Evolutionary conservation across 305 asterid species (phyloP), one percentile per base, ranked within the genome.

Genomic region (Euphrasia arctica): DNA sequence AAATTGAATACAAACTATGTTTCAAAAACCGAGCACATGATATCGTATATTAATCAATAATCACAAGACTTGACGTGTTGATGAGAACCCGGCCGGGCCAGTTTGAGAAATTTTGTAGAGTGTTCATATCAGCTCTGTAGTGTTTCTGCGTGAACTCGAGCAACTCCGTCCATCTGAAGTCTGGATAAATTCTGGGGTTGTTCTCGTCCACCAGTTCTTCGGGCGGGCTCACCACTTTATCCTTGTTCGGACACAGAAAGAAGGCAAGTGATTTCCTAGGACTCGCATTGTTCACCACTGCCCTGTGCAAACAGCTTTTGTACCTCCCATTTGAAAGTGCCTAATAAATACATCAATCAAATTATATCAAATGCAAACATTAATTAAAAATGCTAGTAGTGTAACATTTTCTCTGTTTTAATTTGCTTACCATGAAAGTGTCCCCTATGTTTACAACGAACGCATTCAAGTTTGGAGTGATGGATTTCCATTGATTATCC

Each of bases 371-470:
- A 31, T 2, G 7, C 2, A 0, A 60, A 60, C 9, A 10, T 42
- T 22, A 10, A 12, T 18, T 18, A 18, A 18, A 18, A 18, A 18
- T 18, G 22, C 22, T 12, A 15, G 15, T 25, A 25, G 27, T 25
- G 27, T 25, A 25, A 25, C 27, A 25, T 25, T 25, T 25, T 25
- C 27, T 25, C 27, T 25, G 27, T 25, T 25, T 25, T 25, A 25
- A 4, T 48, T 6, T 50, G 3, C n/a, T 1, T 81, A 89, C 95
- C 95, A 83, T 83, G 86, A 90, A 85, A 2, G 97, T 89, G 78
- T 89, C 97, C 18, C 96, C 96, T 14, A 89, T 86, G 83, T 88
- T 88, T 66, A 89, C 88, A 2, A 89, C 96, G 41, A 90, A 87
- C 11, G 97, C 87, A 31, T 74, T 59, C 31, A 62, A 54, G 60